A percentile compares a stretch with the other conserved stretches of the same genome.
These are phyloP conservation scores for Metschnikowia cubensis DNA, from an alignment of 805 yeast species.

Conservation along the genomic window DNA sequence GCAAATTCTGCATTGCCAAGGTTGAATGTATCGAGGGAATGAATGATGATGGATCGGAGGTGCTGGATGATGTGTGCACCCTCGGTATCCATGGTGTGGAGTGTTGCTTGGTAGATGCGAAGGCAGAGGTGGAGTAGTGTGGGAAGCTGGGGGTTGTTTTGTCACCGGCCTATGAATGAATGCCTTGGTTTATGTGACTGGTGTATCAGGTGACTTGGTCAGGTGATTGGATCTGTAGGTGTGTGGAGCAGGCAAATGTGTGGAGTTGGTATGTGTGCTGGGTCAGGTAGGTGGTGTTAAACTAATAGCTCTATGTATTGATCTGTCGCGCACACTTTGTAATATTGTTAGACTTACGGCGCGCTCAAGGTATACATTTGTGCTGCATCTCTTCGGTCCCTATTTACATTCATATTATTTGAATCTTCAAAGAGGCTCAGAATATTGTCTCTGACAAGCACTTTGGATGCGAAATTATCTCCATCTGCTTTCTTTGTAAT, in stretches of 20 bases:
- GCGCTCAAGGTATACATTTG: background rate
- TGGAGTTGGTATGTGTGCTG: too few relatives aligned
- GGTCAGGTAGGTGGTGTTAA: background rate
- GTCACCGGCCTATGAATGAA: too few relatives aligned
- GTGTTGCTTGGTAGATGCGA: background rate
- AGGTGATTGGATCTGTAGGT: too few relatives aligned
- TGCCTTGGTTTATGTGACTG: too few relatives aligned
- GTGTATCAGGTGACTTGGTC: too few relatives aligned
- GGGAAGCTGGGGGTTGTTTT: too few relatives aligned
- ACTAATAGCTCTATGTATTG: too few relatives aligned
- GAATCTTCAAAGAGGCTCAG: background rate
- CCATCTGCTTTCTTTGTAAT: too few relatives aligned
- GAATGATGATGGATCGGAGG: slow-evolving; percentile 58
- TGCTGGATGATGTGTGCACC: slow-evolving; percentile 32
- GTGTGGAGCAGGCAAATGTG: too few relatives aligned
- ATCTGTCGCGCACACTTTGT: slow-evolving; percentile 1
- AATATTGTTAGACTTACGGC: background rate
- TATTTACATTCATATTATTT: background rate
- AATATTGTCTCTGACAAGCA: too few relatives aligned
- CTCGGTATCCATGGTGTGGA: slow-evolving; percentile 15
- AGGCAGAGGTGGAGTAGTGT: background rate
- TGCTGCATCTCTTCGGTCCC: background rate
- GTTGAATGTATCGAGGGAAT: slow-evolving; percentile 68
- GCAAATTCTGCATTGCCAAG: slow-evolving; percentile 78
- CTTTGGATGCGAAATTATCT: too few relatives aligned